A percentile compares a stretch with the other conserved stretches of the same genome.
These are phyloP conservation scores for Arabidopsis arenosa DNA, from an alignment of 345 rosid genomes.

Conservation along the genomic window DNA sequence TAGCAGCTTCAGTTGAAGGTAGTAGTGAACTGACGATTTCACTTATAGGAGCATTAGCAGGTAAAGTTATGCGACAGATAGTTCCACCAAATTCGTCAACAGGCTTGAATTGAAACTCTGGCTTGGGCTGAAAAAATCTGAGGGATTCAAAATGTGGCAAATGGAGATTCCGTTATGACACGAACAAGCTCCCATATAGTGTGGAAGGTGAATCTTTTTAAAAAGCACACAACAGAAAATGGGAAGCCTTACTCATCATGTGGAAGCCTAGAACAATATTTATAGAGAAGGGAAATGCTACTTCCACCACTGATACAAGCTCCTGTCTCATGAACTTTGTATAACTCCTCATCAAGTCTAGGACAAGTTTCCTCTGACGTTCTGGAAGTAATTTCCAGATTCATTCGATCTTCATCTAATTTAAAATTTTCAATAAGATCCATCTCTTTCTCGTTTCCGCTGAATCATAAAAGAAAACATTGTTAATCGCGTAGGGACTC, in stretches of 20 bases:
- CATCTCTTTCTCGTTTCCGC: conserved; percentile 73
- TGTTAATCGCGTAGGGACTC: conserved; percentile 16
- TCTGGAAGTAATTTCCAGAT: conserved; percentile 70
- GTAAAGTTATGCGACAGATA: conserved; percentile 72
- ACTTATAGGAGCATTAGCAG: conserved; percentile 84
- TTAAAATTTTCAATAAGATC: conserved; percentile 66
- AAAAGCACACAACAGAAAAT: conserved; percentile 32
- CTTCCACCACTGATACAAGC: conserved; percentile 82
- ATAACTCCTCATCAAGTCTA: conserved; percentile 60
- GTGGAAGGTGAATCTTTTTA: conserved; percentile 7
- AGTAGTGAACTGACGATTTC: conserved; percentile 62
- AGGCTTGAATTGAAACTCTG: conserved; percentile 61
- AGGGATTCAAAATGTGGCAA: conserved; percentile 42
- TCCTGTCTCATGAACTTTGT: conserved; percentile 72
- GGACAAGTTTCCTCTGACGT: conserved; percentile 61
- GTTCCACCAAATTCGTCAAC: conserved; percentile 74
- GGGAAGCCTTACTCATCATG: conserved; percentile 81
- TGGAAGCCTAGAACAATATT: conserved; percentile 86
- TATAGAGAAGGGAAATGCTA: conserved; percentile 79
- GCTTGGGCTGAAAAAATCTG: conserved; percentile 87
- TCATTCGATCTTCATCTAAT: conserved; percentile 69
- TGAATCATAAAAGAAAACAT: conserved; percentile 50
- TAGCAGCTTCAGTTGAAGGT: conserved; percentile 76
- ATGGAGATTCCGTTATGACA: conserved; percentile 27
- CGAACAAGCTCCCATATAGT: conserved; percentile 15